These are phyloP conservation scores for Wallacemonas sp. DNA, from an alignment of 208 protist species.

Conservation along the genomic window DNA sequence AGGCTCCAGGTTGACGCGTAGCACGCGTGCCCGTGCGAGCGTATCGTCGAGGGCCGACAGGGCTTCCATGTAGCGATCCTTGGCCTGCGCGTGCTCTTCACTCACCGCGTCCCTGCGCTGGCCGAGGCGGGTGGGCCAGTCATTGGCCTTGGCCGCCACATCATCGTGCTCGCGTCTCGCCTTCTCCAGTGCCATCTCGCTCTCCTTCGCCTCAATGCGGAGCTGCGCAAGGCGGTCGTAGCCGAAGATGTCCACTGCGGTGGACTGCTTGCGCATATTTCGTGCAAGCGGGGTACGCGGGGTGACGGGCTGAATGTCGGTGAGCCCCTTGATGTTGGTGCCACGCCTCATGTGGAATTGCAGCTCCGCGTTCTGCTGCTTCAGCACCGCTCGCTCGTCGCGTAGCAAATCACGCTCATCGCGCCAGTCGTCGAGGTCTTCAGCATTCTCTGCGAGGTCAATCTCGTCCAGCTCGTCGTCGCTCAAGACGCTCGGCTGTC, in stretches of 20 bases:
- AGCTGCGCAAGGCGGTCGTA: conserved; percentile 35
- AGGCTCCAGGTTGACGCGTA: conserved; percentile 6
- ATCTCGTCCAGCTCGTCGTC: conserved; percentile 32
- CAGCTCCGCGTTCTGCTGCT: conserved; percentile 40
- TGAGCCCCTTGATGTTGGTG: conserved; percentile 71
- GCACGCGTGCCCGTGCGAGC: neutral
- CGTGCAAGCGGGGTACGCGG: conserved; percentile 25
- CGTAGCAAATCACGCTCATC: conserved; percentile 46
- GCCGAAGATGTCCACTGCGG: conserved; percentile 29
- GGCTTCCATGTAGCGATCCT: conserved; percentile 1
- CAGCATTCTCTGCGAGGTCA: conserved; percentile 20
- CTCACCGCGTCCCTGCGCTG: conserved; percentile 5
- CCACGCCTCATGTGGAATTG: conserved; percentile 48
- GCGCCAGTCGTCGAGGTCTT: conserved; percentile 42
- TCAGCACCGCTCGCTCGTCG: conserved; percentile 20
- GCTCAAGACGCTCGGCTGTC: conserved; percentile 28
- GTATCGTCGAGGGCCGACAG: neutral
- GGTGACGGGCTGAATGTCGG: conserved; percentile 21
- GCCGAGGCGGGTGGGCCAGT: conserved; percentile 7
- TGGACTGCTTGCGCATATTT: conserved; percentile 6
- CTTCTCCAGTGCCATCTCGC: conserved; percentile 20
- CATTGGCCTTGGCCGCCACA: conserved; percentile 10
- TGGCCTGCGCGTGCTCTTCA: neutral
- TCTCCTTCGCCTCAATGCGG: conserved; percentile 39
- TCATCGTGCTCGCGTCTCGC: neutral